Evolutionary conservation across 2,329 filamentous ascomycete species (phyloP).

Genomic region (Diaporthe velutina): DNA sequence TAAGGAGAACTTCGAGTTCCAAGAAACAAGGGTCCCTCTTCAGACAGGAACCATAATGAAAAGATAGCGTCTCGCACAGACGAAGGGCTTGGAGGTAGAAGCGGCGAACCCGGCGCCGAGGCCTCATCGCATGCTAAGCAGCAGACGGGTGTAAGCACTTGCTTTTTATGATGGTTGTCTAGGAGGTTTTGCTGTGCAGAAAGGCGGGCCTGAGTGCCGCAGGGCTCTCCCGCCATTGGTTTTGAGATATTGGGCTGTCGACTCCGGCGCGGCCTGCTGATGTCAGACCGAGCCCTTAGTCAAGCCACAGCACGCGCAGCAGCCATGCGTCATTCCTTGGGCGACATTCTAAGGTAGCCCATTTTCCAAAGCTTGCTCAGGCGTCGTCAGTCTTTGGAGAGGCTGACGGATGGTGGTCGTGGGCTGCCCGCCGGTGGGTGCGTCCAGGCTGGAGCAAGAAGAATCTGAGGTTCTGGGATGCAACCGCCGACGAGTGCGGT

Average conservation of each 20-base stretch:
- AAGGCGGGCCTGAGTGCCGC: neutral
- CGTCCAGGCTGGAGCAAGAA: slow-evolving; percentile 1
- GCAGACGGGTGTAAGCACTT: neutral
- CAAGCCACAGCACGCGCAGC: slow-evolving; percentile 25
- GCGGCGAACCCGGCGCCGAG: neutral
- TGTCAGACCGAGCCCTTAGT: slow-evolving; percentile 8
- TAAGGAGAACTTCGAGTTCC: neutral
- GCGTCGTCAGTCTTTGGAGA: neutral
- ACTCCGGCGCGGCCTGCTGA: slow-evolving; percentile 19
- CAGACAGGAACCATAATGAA: neutral
- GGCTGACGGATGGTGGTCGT: neutral
- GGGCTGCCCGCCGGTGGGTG: neutral
- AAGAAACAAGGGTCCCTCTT: too few relatives aligned
- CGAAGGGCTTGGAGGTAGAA: neutral
- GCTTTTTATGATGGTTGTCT: neutral
- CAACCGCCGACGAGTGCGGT: neutral
- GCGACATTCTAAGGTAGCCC: neutral
- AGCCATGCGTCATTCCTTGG: slow-evolving; percentile 12
- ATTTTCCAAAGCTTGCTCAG: neutral
- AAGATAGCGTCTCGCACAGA: neutral
- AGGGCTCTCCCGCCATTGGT: neutral
- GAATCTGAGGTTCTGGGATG: slow-evolving; percentile 9
- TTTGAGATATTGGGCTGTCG: neutral
- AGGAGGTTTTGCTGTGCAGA: neutral
- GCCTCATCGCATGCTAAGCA: neutral